A percentile compares a stretch with the other conserved stretches of the same genome.
These are phyloP conservation scores for Hygrocybe punicea DNA, from an alignment of 768 basidiomycete genomes.

Conservation along the genomic window DNA sequence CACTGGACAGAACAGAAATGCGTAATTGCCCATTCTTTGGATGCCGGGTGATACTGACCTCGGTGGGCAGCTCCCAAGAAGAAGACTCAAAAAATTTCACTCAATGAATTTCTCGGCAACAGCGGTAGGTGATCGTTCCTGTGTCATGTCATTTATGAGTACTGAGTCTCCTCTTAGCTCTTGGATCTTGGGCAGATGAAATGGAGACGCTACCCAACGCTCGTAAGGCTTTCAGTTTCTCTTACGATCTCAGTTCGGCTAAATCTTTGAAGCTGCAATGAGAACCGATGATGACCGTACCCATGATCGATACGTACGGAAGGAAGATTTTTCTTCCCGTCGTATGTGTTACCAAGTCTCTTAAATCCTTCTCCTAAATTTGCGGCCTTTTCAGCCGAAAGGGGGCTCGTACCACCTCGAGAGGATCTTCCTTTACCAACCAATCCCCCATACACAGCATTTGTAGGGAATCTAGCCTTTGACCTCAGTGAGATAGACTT, in stretches of 20 bases:
- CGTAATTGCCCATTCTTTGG: background rate
- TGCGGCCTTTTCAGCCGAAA: conserved; percentile 43
- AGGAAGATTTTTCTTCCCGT: conserved; percentile 62
- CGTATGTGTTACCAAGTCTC: conserved; percentile 42
- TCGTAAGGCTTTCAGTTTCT: conserved; percentile 54
- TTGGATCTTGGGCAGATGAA: conserved; percentile 98
- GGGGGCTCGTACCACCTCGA: conserved; percentile 55
- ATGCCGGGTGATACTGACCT: background rate
- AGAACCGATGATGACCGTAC: conserved; percentile 64
- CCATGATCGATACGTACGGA: conserved; percentile 53
- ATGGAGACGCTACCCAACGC: conserved; percentile 92
- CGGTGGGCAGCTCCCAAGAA: conserved; percentile 72
- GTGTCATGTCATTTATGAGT: conserved; percentile 12
- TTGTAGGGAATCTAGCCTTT: conserved; percentile 92
- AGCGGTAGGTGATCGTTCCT: conserved; percentile 52
- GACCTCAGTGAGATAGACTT: conserved; percentile 85
- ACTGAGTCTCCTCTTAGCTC: conserved; percentile 43
- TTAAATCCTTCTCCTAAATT: conserved; percentile 10
- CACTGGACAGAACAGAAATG: background rate
- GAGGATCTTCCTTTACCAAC: conserved; percentile 97
- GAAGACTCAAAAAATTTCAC: conserved; percentile 88
- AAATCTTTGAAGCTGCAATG: conserved; percentile 53
- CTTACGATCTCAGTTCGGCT: conserved; percentile 2
- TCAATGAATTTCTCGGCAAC: conserved; percentile 91
- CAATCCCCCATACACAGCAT: conserved; percentile 93